Base-by-base conservation (phyloP, 306 rosid genomes). In the Sesbania bispinosa region DNA sequence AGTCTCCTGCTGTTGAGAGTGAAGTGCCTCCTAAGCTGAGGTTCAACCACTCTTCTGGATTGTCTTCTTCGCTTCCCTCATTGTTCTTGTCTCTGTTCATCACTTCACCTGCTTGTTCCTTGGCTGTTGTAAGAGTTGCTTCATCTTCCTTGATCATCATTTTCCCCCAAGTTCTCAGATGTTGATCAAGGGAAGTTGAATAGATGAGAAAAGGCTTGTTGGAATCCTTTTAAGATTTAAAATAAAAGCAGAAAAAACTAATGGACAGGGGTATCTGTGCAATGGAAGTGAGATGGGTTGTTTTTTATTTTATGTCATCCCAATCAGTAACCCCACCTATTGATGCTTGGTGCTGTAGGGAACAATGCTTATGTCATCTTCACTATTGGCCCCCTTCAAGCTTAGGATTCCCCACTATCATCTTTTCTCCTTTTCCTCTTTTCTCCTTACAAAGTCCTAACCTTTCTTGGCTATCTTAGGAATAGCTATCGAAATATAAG, bases 371-470 rank as follows among this genome's bases (percentile, higher is more conserved):
- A 82, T 41, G 88, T 90, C 98, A 89, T 89, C 85, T 80, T 62
- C n/a, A n/a, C n/a, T n/a, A n/a, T n/a, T n/a, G n/a, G n/a, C n/a
- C n/a, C 69, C 73, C 23, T 61, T 72, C 79, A 86, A 73, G 87
- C 82, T 85, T 74, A 55, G 86, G 95, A 94, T 94, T 94, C 98
- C 88, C 94, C 96, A 90, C 90, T 88, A 79, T 19, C 82, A 77
- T 82, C 59, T 73, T 74, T 52, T 48, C 38, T 57, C 20, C 70
- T 41, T 83, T 75, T 59, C 72, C 69, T 57, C 45, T 81, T 72
- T 63, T 79, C 48, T 68, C 79, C 80, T 82, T 39, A 74, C 29
- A 61, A 53, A 74, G 75, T 76, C 43, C 78, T 57, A 77, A 51
- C 77, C 76, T 86, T 86, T 69, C 51, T 73, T 61, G 80, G 73